These are phyloP conservation scores for Toxoplasma gondii DNA, from an alignment of 169 alveolate species.

Conservation along the genomic window DNA sequence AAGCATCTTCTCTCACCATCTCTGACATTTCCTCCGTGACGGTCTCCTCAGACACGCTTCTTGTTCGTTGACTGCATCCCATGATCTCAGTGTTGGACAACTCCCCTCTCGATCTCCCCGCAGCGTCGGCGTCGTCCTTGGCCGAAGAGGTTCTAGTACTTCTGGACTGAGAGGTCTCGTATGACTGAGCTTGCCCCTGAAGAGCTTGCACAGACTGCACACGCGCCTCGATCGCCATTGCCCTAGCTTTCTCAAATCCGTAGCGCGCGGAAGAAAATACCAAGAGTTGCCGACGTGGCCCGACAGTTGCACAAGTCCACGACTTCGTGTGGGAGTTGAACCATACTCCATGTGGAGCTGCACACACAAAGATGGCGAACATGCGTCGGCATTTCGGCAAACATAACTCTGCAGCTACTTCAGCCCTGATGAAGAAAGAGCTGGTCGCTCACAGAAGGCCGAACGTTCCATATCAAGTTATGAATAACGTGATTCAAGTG, in stretches of 20 bases:
- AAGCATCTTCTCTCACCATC: neutral
- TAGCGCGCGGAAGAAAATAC: conserved; percentile 63
- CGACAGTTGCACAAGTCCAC: conserved; percentile 67
- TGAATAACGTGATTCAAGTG: no score
- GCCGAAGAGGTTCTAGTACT: neutral
- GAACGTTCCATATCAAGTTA: no score
- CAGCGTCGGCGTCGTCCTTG: neutral
- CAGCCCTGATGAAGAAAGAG: no score
- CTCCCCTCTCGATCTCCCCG: neutral
- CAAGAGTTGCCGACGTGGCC: conserved; percentile 61
- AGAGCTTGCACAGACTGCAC: conserved; percentile 44
- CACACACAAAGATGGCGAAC: neutral
- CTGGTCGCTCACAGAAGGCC: no score
- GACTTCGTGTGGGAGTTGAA: conserved; percentile 68
- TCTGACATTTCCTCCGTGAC: neutral
- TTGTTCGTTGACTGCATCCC: neutral
- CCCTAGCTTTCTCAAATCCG: conserved; percentile 56
- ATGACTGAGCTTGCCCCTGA: conserved; percentile 2
- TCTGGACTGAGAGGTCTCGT: neutral
- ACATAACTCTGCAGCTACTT: no score
- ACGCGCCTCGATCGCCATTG: conserved; percentile 58
- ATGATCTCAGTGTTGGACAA: neutral
- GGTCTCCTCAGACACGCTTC: conserved; percentile 8
- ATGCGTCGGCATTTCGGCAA: neutral
- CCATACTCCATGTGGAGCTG: conserved; percentile 65